Base-by-base conservation (phyloP, 805 yeast genomes). In the Teunomyces gatunensis region DNA sequence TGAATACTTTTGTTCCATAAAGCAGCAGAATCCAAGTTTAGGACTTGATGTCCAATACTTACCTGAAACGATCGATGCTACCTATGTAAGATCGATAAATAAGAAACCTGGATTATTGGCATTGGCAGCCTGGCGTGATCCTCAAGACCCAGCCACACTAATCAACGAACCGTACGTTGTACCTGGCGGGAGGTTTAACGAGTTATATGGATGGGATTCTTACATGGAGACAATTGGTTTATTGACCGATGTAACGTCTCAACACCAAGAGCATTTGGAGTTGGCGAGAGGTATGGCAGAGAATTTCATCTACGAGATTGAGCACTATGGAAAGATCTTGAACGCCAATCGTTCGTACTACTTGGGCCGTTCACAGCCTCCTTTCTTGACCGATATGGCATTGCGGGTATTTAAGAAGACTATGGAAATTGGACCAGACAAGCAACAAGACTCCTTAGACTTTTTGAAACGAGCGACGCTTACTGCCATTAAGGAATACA, bases 171-270 rank as follows among this genome's bases (percentile, higher is more conserved):
- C 96, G 0, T 92, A 92, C 65, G 87, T 89, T 13, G 98, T 92
- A 20, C 99, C 99, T 1, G 99, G 99, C 13, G 98, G 99, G 18
- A 75, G 99, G 53, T 92, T 92, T 68, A 94, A 94, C 69, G 99
- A 92, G 68, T 78, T 90, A 49, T 92, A 94, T 60, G 99, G 98
- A 12, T 92, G 99, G 99, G 99, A 92, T 65, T 89, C 97, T 2
- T 92, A 94, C 61, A 87, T 94, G 85, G 90, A 85, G 61, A 80
- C 94, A 0, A 66, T 90, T 20, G 99, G 98, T 1, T 73, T 94
- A 36, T 64, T 94, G 21, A 77, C 79, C 23, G 86, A 87, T 59
- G 74, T 65, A 1, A 61, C 66, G 0, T 17, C 34, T 21, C 51
- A 54, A 6, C 46, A 60, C 34, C 61, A 65, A 36, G 79, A 77